Percentiles rank a stretch among this genome's conserved stretches.
Evolutionary conservation across 75 land plant species (phyloP).

Genomic region (Selaginella tamariscina): DNA sequence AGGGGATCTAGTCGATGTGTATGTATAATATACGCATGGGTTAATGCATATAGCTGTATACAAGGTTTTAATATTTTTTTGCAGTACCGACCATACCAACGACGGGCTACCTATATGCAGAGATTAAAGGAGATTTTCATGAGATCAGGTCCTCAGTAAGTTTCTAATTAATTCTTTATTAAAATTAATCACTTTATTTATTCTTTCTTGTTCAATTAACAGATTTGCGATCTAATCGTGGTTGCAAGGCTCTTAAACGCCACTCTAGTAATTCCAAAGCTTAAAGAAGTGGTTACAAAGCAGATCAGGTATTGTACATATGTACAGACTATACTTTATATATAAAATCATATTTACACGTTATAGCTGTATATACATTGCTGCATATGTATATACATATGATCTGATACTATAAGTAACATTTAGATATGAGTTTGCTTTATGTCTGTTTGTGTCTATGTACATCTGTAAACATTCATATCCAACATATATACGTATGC

Average conservation of each 20-base stretch:
- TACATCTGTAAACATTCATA: no score
- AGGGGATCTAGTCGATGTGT: not conserved
- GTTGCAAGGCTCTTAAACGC: conserved; percentile 79
- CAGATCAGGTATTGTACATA: conserved; percentile 69
- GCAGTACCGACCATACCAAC: conserved; percentile 38
- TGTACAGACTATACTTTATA: no score
- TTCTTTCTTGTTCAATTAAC: no score
- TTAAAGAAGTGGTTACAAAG: conserved; percentile 57
- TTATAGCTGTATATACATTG: not conserved
- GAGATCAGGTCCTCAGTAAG: conserved; percentile 71
- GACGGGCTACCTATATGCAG: conserved; percentile 70
- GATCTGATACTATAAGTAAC: no score
- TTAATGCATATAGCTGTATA: not conserved
- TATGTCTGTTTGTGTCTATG: no score
- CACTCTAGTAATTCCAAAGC: conserved; percentile 76
- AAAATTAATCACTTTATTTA: not conserved
- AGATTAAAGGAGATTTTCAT: conserved; percentile 68
- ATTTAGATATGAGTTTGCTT: no score
- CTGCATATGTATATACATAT: not conserved
- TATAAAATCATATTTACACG: not conserved
- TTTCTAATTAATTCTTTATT: conserved; percentile 1
- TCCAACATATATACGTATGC: no score
- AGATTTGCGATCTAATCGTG: conserved; percentile 81
- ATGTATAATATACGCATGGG: not conserved
- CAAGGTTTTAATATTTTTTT: not conserved